These are phyloP conservation scores for Nemania abortiva DNA, from an alignment of 2,329 filamentous ascomycete species.

Conservation along the genomic window DNA sequence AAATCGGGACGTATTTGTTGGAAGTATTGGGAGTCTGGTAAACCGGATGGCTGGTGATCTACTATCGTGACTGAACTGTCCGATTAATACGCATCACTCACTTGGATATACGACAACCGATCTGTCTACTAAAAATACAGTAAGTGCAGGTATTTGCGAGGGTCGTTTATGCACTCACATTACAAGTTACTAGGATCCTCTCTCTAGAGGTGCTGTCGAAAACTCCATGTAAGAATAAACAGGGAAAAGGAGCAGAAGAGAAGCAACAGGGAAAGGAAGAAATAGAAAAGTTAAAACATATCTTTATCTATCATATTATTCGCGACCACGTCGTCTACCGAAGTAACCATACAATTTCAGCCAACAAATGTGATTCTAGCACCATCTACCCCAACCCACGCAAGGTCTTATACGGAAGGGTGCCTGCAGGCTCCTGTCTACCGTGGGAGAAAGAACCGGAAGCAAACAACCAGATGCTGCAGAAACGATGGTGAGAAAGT, in stretches of 20 bases:
- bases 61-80: background rate
- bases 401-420: slow-evolving; percentile 10
- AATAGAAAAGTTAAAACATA: background rate
- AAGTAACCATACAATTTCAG: background rate
- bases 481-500: slow-evolving; percentile 1
- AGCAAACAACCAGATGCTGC: slow-evolving; percentile 7
- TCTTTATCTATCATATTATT: background rate
- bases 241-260: background rate
- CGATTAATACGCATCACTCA: background rate
- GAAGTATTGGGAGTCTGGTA: background rate
- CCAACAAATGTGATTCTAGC: background rate
- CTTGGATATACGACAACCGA: background rate
- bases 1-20: background rate
- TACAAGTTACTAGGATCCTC: background rate
- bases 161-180: background rate
- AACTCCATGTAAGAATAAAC: background rate
- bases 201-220: background rate
- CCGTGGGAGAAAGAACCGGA: background rate
- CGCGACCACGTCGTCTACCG: background rate
- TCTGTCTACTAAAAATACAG: background rate
- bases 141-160: background rate
- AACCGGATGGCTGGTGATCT: background rate
- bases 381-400: background rate
- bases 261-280: background rate
- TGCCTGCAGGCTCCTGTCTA: slow-evolving; percentile 25